Evolutionary conservation across 1,139 yeast genomes (phyloP).

Genomic region (Yamadazyma spencermartinsiae): DNA sequence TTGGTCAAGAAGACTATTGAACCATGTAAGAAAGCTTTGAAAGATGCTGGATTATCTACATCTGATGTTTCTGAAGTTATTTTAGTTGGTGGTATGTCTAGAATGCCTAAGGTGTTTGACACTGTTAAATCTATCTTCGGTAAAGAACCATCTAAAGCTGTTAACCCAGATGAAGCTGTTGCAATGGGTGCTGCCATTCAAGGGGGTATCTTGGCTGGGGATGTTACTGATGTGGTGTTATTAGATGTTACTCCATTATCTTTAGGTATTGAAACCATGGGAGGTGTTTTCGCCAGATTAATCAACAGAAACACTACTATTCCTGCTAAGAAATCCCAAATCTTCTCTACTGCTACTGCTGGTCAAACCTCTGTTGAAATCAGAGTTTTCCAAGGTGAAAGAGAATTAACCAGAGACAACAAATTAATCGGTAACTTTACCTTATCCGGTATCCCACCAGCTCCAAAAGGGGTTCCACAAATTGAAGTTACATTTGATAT

Average conservation of each 20-base stretch:
- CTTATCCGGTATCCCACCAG: constrained; percentile 95
- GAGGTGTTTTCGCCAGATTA: constrained; percentile 97
- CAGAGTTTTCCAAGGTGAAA: constrained; percentile 99
- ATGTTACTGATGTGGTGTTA: constrained; percentile 74
- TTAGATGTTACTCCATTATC: constrained; percentile 98
- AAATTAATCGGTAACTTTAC: constrained; percentile 98
- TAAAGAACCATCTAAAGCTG: constrained; percentile 96
- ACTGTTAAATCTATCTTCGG: constrained; percentile 93
- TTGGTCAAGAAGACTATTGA: constrained; percentile 90
- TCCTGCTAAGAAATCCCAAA: constrained; percentile 96
- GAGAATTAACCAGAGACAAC: constrained; percentile 98
- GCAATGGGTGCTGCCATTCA: constrained; percentile 99
- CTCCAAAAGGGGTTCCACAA: constrained; percentile 99
- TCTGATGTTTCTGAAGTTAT: constrained; percentile 93
- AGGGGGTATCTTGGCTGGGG: constrained; percentile 99
- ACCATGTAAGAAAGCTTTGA: constrained; percentile 97
- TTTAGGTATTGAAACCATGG: constrained; percentile 97
- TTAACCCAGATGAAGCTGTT: constrained; percentile 99
- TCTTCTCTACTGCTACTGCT: constrained; percentile 97
- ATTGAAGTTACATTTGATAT: constrained; percentile 97
- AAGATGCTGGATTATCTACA: constrained; percentile 87
- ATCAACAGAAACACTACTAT: constrained; percentile 97
- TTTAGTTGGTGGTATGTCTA: constrained; percentile 99
- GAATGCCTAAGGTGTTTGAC: constrained; percentile 99
- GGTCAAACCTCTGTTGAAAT: constrained; percentile 99